Base-by-base conservation (phyloP, 78 protist genomes). In the Diacronema lutheri region DNA sequence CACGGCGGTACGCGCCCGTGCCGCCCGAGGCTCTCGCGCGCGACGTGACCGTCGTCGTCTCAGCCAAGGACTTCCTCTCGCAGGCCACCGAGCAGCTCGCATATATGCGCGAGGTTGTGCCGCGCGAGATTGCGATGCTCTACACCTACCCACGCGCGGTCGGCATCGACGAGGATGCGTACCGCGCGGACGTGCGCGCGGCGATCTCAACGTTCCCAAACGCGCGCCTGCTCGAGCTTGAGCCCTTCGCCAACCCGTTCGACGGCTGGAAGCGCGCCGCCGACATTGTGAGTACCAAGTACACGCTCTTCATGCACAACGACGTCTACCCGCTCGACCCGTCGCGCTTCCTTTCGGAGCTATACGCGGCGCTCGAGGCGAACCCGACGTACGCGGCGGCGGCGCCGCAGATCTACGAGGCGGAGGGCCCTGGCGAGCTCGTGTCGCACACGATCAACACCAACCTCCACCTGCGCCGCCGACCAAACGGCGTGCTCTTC, bases 341-440 rank as follows among this genome's bases (percentile, higher is more conserved):
- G 35, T 44, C 31, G 16, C 68, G 61, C 85, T 81, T 81, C 46
- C 73, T 61, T 20, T 35, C 58, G n/a, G 85, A 81, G 72, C 68
- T 81, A 37, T 62, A 81, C 72, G 73, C 37, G 19, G 85, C 73
- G 21, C 72, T 81, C 40, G 85, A 81, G 85, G 57, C 69, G 44
- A 72, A 81, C 56, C 57, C 71, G 13, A 56, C 11, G 35, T 31
- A 37, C 31, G 26, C 85, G n/a, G 85, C 50, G 13, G 62, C 85
- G 5, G 85, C 85, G 25, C 85, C 85, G 38, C 85, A 81, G 72
- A 81, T 81, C 69, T 81, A 81, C 56, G 85, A 81, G 72, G 50
- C 85, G 9, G 85, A 81, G 33, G 6, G 12, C 38, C n/a, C 10
- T 31, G 85, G 85, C 44, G 33, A 57, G 38, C 85, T 81, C 56